A percentile compares a stretch with the other conserved stretches of the same genome.
Evolutionary conservation across 2,329 filamentous ascomycete species (phyloP).

Genomic region (Diaporthe australafricana): DNA sequence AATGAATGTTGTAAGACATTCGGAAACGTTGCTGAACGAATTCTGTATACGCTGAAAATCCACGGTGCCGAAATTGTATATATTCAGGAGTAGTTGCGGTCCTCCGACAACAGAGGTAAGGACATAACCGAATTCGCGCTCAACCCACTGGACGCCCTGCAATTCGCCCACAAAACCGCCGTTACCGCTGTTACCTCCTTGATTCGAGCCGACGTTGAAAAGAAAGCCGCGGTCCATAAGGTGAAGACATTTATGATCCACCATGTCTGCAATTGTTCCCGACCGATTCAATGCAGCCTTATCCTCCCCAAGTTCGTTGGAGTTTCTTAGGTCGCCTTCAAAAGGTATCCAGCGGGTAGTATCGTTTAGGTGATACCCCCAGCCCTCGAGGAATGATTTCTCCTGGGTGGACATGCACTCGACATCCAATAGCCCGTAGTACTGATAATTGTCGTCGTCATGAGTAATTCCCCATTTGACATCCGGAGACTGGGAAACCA

Average conservation of each 20-base stretch:
- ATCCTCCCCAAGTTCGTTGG: no score
- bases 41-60: background rate
- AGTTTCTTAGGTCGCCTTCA: background rate
- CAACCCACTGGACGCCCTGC: background rate
- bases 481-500: background rate
- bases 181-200: no score
- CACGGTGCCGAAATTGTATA: background rate
- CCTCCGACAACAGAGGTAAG: background rate
- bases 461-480: background rate
- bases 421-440: background rate
- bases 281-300: background rate
- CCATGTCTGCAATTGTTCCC: background rate
- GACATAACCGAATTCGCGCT: background rate
- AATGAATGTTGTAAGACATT: background rate
- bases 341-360: background rate
- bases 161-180: background rate
- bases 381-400: background rate
- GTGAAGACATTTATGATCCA: background rate
- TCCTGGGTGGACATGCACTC: background rate
- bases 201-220: background rate
- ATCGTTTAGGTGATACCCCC: background rate
- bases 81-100: background rate
- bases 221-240: background rate
- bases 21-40: background rate
- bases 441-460: background rate